Conservation (phyloP, 2,329 filamentous ascomycete species). For the Cordyceps tenuipes region DNA sequence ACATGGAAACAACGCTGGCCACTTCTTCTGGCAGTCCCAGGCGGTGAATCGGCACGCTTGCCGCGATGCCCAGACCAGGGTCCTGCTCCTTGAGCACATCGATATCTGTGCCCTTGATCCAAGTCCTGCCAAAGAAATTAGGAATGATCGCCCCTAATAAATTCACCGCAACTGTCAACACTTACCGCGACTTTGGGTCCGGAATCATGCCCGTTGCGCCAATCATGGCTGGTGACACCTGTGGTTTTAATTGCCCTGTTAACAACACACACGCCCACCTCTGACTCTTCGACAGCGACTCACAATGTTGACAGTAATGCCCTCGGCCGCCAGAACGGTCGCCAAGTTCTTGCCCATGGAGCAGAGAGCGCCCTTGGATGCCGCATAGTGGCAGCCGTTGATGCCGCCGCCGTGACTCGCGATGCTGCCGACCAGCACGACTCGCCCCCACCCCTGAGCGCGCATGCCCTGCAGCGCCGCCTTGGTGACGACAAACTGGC, state of each 20-base stretch:
- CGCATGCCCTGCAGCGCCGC: slow-evolving; percentile 54
- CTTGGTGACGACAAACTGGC: slow-evolving; percentile 52
- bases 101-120: slow-evolving; percentile 22
- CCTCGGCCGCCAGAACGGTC: slow-evolving; percentile 47
- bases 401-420: slow-evolving; percentile 55
- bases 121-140: slow-evolving; percentile 20
- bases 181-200: slow-evolving; percentile 29
- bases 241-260: not conserved
- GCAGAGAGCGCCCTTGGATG: slow-evolving; percentile 50
- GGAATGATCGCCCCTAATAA: not conserved
- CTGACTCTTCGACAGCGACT: not conserved
- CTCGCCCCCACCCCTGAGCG: slow-evolving; percentile 50
- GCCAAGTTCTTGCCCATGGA: slow-evolving; percentile 58
- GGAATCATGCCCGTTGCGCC: slow-evolving; percentile 55
- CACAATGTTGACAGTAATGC: slow-evolving; percentile 53
- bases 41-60: slow-evolving; percentile 25
- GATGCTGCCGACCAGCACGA: slow-evolving; percentile 57
- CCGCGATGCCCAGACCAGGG: slow-evolving; percentile 27
- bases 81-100: slow-evolving; percentile 23
- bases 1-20: slow-evolving; percentile 26
- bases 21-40: slow-evolving; percentile 28
- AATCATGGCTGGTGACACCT: slow-evolving; percentile 63
- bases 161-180: not conserved
- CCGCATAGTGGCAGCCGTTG: slow-evolving; percentile 54
- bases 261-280: not conserved